These are phyloP conservation scores for Phytopythium boreale DNA, from an alignment of 352 stramenopile species.

Conservation along the genomic window DNA sequence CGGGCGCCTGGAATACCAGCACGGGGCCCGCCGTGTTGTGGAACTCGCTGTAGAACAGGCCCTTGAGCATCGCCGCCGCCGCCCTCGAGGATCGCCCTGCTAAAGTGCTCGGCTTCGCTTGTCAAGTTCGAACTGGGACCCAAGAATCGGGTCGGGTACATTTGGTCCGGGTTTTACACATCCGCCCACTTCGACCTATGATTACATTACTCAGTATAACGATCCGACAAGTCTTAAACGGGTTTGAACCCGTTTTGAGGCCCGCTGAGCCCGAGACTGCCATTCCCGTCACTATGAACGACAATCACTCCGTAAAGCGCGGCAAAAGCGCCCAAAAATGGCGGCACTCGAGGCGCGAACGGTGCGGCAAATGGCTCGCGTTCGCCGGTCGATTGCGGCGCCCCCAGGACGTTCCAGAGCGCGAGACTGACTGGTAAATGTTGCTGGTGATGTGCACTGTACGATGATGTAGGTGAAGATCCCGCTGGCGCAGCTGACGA, in stretches of 20 bases:
- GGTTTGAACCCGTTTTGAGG: no score
- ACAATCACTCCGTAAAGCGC: conserved; percentile 12
- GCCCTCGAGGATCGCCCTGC: neutral
- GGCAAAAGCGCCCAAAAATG: conserved; percentile 10
- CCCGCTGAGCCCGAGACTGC: neutral
- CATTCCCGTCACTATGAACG: neutral
- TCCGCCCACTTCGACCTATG: no score
- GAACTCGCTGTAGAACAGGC: conserved; percentile 91
- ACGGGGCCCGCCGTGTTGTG: conserved; percentile 89
- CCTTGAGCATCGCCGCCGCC: conserved; percentile 62
- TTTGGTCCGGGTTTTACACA: no score
- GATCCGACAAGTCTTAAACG: no score
- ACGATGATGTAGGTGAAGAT: conserved; percentile 38
- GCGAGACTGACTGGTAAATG: neutral
- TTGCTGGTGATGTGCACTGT: neutral
- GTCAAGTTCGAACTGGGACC: neutral
- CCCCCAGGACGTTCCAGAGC: neutral
- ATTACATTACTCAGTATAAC: no score
- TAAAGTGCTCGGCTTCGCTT: neutral
- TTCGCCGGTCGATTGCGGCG: neutral
- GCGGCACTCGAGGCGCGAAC: conserved; percentile 24
- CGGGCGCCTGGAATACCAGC: conserved; percentile 87
- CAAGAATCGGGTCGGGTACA: neutral
- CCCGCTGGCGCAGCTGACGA: conserved; percentile 45
- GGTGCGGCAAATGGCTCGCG: conserved; percentile 9